These are phyloP conservation scores for Mycena floridula DNA, from an alignment of 768 basidiomycete species.

Conservation along the genomic window DNA sequence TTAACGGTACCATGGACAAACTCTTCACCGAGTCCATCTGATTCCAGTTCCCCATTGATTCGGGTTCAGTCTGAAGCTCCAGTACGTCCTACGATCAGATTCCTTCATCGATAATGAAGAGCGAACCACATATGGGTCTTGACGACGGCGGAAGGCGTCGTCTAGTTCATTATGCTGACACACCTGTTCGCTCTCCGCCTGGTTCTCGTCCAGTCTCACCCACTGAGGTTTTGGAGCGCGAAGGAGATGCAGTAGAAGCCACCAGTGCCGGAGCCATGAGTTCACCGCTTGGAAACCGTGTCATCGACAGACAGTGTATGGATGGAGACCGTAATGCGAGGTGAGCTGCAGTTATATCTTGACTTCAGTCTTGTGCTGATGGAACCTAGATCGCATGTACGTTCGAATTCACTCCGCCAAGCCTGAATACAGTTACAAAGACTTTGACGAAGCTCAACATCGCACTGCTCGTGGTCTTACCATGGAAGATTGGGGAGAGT, in stretches of 20 bases:
- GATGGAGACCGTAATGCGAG: constrained; percentile 68
- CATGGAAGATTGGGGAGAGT: constrained; percentile 73
- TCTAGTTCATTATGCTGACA: constrained; percentile 34
- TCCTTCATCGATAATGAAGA: constrained; percentile 11
- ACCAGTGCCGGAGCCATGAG: constrained; percentile 61
- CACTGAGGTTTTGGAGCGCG: constrained; percentile 58
- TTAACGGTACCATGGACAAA: too few species aligned
- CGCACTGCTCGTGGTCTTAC: constrained; percentile 55
- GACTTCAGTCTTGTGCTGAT: constrained; percentile 8
- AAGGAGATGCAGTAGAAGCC: constrained; percentile 45
- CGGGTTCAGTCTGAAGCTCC: constrained; percentile 13
- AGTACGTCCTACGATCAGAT: constrained; percentile 11
- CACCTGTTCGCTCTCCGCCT: constrained; percentile 2
- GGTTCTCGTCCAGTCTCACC: constrained; percentile 43
- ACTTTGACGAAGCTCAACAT: constrained; percentile 65
- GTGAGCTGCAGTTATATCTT: constrained; percentile 37
- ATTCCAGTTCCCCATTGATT: constrained; percentile 1
- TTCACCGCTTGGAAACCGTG: constrained; percentile 14
- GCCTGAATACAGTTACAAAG: constrained; percentile 36
- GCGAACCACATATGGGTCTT: constrained; percentile 9
- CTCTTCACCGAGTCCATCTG: constrained; percentile 2
- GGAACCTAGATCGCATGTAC: constrained; percentile 77
- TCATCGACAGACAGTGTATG: constrained; percentile 25
- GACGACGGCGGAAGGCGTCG: constrained; percentile 21
- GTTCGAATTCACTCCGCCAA: constrained; percentile 67